Conservation (phyloP, 768 basidiomycete genomes). For the Wakefieldia striispora region DNA sequence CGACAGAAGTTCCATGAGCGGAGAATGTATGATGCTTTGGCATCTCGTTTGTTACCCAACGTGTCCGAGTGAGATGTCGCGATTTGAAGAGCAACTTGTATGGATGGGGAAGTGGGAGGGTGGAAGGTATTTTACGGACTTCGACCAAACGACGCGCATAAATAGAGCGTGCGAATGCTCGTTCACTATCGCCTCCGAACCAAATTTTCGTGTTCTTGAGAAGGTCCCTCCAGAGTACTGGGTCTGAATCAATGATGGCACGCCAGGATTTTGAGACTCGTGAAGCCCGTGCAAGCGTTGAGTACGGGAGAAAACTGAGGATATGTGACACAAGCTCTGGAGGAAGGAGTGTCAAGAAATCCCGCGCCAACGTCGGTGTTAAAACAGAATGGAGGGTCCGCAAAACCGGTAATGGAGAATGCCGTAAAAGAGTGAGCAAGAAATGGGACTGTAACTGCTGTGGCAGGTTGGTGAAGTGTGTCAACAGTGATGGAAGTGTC, state of each 20-base stretch:
- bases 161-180: conserved; percentile 72
- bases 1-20: conserved; percentile 86
- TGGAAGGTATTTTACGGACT: conserved; percentile 36
- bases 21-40: conserved; percentile 81
- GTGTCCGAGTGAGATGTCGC: conserved; percentile 72
- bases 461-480: conserved; percentile 79
- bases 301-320: conserved; percentile 79
- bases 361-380: conserved; percentile 87
- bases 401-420: conserved; percentile 88
- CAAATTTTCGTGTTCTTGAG: conserved; percentile 82
- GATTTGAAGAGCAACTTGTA: conserved; percentile 94
- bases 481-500: conserved; percentile 78
- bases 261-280: conserved; percentile 90
- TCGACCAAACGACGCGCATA: conserved; percentile 54
- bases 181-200: conserved; percentile 86
- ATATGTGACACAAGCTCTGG: conserved; percentile 90
- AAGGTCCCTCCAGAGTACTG: conserved; percentile 85
- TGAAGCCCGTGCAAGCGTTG: conserved; percentile 80
- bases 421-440: conserved; percentile 87
- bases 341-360: conserved; percentile 90
- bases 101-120: conserved; percentile 76
- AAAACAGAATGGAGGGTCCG: conserved; percentile 87
- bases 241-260: conserved; percentile 87
- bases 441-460: conserved; percentile 88
- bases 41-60: conserved; percentile 73